Evolutionary conservation across 192 early-diverging fungal genomes (phyloP), one percentile per base, ranked within the genome.

Genomic region (Phlyctochytrium arcticum): DNA sequence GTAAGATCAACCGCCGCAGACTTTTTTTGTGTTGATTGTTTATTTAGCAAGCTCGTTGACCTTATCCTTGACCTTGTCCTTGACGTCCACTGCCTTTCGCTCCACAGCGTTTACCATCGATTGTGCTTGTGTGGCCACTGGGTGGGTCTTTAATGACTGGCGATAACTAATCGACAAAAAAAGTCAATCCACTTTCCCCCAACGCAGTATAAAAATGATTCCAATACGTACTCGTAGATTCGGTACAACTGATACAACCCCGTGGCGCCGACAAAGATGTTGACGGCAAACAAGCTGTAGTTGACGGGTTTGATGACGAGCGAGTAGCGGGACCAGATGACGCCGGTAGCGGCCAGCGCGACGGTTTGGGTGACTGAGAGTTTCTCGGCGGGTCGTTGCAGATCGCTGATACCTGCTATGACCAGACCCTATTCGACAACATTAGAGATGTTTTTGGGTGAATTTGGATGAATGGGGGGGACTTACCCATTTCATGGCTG

Each of bases 321-420:
- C 5, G 94, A 89, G 81, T 94, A 98, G 44, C 96, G 90, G n/a
- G 88, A 88, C 96, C 96, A 98, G 73, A 98, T 98, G 54, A 95
- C 56, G 30, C 96, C 96, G 4, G 96, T 98, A 30, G 92, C 91
- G 17, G 93, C 83, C 57, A 98, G 80, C 19, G 95, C 92, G 76
- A 48, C 24, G 64, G 87, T 90, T 79, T 98, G 96, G 32, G 76
- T 83, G 29, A 93, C 77, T 49, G 87, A 89, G 57, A 98, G 78
- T 72, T 90, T 88, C 65, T 98, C 94, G 17, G 89, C 90, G 17
- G 96, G 94, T 32, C 94, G 87, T 24, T 86, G 71, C 39, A 95
- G 64, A 74, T 98, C 96, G 55, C 90, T 84, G 36, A 98, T 59
- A 31, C 96, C 96, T 32, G 96, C 94, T 69, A 95, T 86, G 10